A percentile compares a stretch with the other conserved stretches of the same genome.
Evolutionary conservation across 495 filamentous ascomycete species (phyloP).

Genomic region (Hyaloscypha hepaticicola): DNA sequence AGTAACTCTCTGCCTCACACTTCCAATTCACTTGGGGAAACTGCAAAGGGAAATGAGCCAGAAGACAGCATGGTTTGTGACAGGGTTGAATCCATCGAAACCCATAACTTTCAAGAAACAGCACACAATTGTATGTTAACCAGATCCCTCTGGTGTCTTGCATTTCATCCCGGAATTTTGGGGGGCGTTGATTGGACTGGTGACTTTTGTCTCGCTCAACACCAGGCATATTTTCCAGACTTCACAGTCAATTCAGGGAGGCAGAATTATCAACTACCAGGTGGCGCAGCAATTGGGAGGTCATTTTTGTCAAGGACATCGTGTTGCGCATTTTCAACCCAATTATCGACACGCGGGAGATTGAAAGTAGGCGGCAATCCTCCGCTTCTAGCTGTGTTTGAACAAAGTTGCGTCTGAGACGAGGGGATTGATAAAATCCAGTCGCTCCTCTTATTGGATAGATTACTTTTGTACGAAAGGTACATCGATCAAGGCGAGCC

Average conservation of each 20-base stretch:
- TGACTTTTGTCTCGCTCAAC: constrained; percentile 14
- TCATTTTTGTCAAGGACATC: no score
- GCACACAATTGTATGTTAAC: not conserved
- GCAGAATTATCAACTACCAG: no score
- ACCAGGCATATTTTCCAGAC: not conserved
- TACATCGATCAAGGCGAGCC: not conserved
- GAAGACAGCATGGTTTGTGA: not conserved
- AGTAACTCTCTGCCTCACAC: constrained; percentile 6
- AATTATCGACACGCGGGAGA: not conserved
- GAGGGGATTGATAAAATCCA: no score
- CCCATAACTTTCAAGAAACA: constrained; percentile 2
- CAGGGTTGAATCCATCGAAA: not conserved
- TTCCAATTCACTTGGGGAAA: constrained; percentile 1
- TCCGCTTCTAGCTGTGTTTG: not conserved
- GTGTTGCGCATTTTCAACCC: no score
- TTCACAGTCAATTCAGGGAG: not conserved
- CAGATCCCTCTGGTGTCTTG: not conserved
- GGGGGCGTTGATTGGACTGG: constrained; percentile 5
- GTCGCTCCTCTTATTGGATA: not conserved
- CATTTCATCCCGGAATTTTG: constrained; percentile 2
- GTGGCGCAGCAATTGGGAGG: no score
- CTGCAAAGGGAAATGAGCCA: not conserved
- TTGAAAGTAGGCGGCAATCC: not conserved
- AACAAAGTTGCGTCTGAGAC: not conserved
- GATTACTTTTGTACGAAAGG: constrained; percentile 7